Evolutionary conservation across 2,329 filamentous ascomycete species (phyloP).

Genomic region (Pseudogymnoascus sp.): DNA sequence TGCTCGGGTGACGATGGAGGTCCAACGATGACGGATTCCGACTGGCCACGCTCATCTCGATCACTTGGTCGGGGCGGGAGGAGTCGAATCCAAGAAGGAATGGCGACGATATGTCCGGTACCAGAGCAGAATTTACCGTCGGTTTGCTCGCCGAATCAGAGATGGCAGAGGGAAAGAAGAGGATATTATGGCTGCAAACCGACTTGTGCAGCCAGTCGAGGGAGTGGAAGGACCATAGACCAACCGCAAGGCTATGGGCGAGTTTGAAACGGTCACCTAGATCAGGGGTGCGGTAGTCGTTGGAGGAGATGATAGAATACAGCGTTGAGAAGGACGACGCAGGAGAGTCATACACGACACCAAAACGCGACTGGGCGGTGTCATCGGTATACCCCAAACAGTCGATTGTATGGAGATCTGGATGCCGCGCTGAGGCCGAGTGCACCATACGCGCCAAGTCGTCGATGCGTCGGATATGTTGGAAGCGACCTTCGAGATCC

Average conservation of each 20-base stretch:
- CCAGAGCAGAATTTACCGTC: slow-evolving; percentile 24
- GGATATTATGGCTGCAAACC: slow-evolving; percentile 31
- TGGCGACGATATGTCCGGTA: slow-evolving; percentile 33
- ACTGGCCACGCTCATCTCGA: slow-evolving; percentile 32
- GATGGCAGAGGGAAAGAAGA: slow-evolving; percentile 36
- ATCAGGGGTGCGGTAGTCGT: slow-evolving; percentile 36
- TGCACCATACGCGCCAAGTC: slow-evolving; percentile 41
- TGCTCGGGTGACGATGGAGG: slow-evolving; percentile 40
- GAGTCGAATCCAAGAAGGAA: slow-evolving; percentile 35
- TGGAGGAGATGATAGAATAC: slow-evolving; percentile 32
- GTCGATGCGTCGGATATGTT: slow-evolving; percentile 37
- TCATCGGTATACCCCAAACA: slow-evolving; percentile 41
- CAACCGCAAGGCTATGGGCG: slow-evolving; percentile 35
- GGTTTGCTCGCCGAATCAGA: slow-evolving; percentile 20
- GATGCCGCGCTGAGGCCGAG: slow-evolving; percentile 36
- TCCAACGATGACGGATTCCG: slow-evolving; percentile 32
- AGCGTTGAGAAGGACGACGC: slow-evolving; percentile 32
- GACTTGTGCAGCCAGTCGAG: slow-evolving; percentile 45
- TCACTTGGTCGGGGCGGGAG: slow-evolving; percentile 30
- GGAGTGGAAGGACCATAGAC: slow-evolving; percentile 43
- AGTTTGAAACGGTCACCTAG: slow-evolving; percentile 36
- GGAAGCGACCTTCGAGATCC: slow-evolving; percentile 34
- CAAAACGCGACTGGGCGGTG: slow-evolving; percentile 31
- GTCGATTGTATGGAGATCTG: slow-evolving; percentile 39
- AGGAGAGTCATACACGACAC: slow-evolving; percentile 36